Percentiles rank a stretch among this genome's conserved stretches.
phyloP scores from a whole-genome alignment of 2,329 filamentous ascomycete species.

The Calonectria multiphialidica region DNA sequence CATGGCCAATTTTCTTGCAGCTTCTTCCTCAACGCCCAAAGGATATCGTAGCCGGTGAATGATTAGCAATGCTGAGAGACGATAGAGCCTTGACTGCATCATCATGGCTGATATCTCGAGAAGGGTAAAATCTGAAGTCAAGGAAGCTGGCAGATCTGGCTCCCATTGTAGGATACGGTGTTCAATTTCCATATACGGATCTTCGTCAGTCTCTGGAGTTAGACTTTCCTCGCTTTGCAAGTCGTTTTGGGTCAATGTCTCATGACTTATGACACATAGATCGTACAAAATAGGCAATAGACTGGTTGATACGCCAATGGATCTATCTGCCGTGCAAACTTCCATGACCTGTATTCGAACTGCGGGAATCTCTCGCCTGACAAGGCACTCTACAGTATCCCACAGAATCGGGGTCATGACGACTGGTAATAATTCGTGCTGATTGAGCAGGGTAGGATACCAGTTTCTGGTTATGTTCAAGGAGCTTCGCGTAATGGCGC shows the following conservation, averaged over 20 bases:
- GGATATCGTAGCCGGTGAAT: not conserved
- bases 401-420: not conserved
- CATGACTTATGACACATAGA: not conserved
- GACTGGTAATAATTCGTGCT: not conserved
- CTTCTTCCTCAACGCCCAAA: not conserved
- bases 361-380: not conserved
- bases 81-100: constrained; percentile 1
- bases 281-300: not conserved
- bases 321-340: not conserved
- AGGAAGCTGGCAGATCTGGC: not conserved
- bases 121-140: not conserved
- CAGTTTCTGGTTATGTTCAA: not conserved
- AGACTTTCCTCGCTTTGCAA: not conserved
- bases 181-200: not conserved
- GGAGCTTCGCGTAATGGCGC: not conserved
- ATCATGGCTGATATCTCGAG: not conserved
- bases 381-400: not conserved
- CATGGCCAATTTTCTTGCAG: not conserved
- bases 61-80: not conserved
- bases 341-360: not conserved
- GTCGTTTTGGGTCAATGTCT: not conserved
- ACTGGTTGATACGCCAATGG: not conserved
- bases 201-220: not conserved
- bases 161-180: not conserved
- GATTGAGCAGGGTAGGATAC: not conserved